phyloP scores from a whole-genome alignment of 2,329 filamentous ascomycete genomes.

The Botrytis cinerea region DNA sequence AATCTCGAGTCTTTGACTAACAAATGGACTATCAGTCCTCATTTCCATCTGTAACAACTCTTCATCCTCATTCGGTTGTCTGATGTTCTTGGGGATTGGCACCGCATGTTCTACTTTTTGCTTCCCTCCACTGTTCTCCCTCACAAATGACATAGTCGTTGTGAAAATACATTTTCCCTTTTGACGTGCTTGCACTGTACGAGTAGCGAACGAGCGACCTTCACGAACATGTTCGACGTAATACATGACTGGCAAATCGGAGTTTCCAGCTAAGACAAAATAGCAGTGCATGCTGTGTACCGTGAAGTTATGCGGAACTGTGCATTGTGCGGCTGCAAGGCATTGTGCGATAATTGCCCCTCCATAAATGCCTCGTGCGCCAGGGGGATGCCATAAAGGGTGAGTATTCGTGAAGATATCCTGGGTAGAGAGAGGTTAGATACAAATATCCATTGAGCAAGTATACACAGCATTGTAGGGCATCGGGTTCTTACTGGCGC shows the following conservation, averaged over 20 bases:
- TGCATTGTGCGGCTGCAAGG: slow-evolving; percentile 83
- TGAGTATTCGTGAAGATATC: slow-evolving; percentile 95
- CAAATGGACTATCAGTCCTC: slow-evolving; percentile 52
- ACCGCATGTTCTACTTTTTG: slow-evolving; percentile 65
- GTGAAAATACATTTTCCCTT: slow-evolving; percentile 90
- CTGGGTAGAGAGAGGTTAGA: slow-evolving; percentile 44
- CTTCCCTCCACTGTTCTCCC: slow-evolving; percentile 57
- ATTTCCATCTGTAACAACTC: slow-evolving; percentile 42
- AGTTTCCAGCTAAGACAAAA: slow-evolving; percentile 89
- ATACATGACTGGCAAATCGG: slow-evolving; percentile 84
- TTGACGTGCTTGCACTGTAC: slow-evolving; percentile 95
- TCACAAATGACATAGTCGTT: slow-evolving; percentile 86
- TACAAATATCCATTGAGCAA: neutral
- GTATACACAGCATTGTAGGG: slow-evolving; percentile 24
- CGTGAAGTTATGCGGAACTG: slow-evolving; percentile 76
- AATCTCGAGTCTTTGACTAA: slow-evolving; percentile 58
- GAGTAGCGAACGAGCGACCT: slow-evolving; percentile 84
- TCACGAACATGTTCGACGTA: slow-evolving; percentile 93
- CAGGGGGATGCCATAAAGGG: slow-evolving; percentile 86
- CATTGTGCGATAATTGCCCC: slow-evolving; percentile 92
- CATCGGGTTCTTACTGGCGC: slow-evolving; percentile 59
- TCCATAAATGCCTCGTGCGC: slow-evolving; percentile 90
- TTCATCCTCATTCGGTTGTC: slow-evolving; percentile 46
- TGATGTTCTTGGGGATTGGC: slow-evolving; percentile 53
- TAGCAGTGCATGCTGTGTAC: slow-evolving; percentile 99